A percentile compares a stretch with the other conserved stretches of the same genome.
Conservation (phyloP, 1,139 yeast genomes). For the Geotrichum aggregatum region DNA sequence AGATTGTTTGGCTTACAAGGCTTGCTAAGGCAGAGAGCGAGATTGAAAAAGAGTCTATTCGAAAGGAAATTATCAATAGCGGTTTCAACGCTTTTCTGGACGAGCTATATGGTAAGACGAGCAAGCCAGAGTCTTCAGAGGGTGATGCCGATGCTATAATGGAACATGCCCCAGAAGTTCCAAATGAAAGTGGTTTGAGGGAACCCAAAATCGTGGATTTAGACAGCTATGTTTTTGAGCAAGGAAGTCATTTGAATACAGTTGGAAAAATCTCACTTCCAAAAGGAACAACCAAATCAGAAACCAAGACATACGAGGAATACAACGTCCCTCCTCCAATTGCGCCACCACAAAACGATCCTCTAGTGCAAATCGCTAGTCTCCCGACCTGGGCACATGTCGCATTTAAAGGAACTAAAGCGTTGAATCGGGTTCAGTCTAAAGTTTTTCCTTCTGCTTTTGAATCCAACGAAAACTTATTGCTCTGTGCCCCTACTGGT, state of each 20-base stretch:
- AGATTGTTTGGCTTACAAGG: conserved; percentile 53
- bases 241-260: conserved; percentile 68
- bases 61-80: conserved; percentile 35
- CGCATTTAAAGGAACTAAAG: conserved; percentile 59
- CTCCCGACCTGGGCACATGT: conserved; percentile 79
- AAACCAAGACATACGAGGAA: conserved; percentile 73
- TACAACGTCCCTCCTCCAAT: conserved; percentile 80
- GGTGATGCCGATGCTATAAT: conserved; percentile 25
- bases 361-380: conserved; percentile 54
- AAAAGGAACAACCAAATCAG: conserved; percentile 73
- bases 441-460: conserved; percentile 77
- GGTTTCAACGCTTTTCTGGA: conserved; percentile 38
- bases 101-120: conserved; percentile 31
- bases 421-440: conserved; percentile 80
- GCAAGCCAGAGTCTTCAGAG: conserved; percentile 21
- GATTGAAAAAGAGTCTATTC: conserved; percentile 37
- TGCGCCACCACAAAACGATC: conserved; percentile 43
- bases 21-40: conserved; percentile 43
- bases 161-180: conserved; percentile 31
- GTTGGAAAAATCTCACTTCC: conserved; percentile 69
- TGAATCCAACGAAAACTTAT: conserved; percentile 60
- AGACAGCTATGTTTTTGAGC: conserved; percentile 60
- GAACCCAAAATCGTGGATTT: conserved; percentile 61
- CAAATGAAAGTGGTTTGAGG: conserved; percentile 28
- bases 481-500: conserved; percentile 97